These are phyloP conservation scores for Adansonia digitata DNA, from an alignment of 345 rosid genomes.

Conservation along the genomic window DNA sequence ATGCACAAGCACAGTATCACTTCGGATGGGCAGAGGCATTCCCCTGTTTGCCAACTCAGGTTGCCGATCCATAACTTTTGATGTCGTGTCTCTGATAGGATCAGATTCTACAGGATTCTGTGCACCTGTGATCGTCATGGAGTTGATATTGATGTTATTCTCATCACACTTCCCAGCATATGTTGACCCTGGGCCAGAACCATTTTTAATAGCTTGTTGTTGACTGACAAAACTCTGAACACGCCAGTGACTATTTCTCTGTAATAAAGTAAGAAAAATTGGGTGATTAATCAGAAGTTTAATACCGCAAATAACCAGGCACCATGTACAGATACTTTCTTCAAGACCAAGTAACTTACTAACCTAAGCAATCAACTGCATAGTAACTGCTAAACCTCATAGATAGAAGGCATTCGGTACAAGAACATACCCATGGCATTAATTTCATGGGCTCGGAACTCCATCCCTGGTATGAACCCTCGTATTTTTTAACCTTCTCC, in stretches of 20 bases:
- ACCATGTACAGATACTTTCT: neutral
- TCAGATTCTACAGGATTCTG: constrained; percentile 60
- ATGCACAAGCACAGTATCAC: constrained; percentile 32
- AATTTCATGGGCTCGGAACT: constrained; percentile 73
- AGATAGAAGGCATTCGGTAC: neutral
- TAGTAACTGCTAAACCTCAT: neutral
- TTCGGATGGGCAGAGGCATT: constrained; percentile 27
- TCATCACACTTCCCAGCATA: constrained; percentile 77
- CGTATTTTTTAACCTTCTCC: constrained; percentile 77
- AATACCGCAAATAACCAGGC: neutral
- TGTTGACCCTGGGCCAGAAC: constrained; percentile 57
- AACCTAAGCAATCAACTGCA: neutral
- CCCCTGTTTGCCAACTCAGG: constrained; percentile 48
- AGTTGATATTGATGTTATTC: constrained; percentile 31
- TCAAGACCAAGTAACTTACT: neutral
- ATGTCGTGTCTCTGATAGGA: constrained; percentile 36
- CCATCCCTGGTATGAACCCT: constrained; percentile 87
- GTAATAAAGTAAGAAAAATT: constrained; percentile 19
- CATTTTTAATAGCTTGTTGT: constrained; percentile 59
- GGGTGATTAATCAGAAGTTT: constrained; percentile 3
- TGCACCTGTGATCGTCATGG: constrained; percentile 37
- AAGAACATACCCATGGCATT: constrained; percentile 70
- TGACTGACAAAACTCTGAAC: constrained; percentile 58
- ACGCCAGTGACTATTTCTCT: constrained; percentile 97
- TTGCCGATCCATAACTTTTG: constrained; percentile 49